Conservation (phyloP, 805 yeast genomes). For the Saturnispora halmiae region DNA sequence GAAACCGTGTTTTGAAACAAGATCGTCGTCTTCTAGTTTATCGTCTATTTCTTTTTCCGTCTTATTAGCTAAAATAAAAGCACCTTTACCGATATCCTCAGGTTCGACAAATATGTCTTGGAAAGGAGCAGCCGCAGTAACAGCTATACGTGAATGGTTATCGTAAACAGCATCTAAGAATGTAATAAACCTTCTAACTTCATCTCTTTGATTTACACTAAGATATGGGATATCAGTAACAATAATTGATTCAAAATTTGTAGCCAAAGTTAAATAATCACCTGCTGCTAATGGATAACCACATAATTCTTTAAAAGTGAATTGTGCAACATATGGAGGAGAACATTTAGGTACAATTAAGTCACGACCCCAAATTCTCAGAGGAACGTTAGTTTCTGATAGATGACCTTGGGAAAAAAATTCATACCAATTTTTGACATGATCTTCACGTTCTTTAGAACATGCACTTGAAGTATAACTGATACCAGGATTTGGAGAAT, state of each 20-base stretch:
- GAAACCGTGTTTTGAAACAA: conserved; percentile 70
- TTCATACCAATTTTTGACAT: conserved; percentile 67
- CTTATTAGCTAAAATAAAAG: conserved; percentile 31
- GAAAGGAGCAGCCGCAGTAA: conserved; percentile 81
- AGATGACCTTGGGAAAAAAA: conserved; percentile 62
- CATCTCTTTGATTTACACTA: conserved; percentile 68
- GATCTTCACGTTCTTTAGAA: conserved; percentile 43
- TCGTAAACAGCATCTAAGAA: conserved; percentile 95
- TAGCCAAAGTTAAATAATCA: conserved; percentile 80
- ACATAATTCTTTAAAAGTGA: conserved; percentile 78
- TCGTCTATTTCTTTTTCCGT: conserved; percentile 23
- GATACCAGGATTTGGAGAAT: conserved; percentile 58
- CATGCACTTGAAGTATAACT: conserved; percentile 44
- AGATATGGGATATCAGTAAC: conserved; percentile 88
- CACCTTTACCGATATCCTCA: conserved; percentile 43
- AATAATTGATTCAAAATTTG: conserved; percentile 66
- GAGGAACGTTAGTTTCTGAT: conserved; percentile 28
- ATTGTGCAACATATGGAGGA: conserved; percentile 79
- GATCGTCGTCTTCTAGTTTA: conserved; percentile 40
- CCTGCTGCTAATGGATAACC: conserved; percentile 88
- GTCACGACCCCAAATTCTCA: conserved; percentile 82
- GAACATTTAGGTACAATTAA: conserved; percentile 66
- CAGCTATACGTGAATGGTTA: conserved; percentile 77
- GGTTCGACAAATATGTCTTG: conserved; percentile 81
- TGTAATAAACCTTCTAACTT: conserved; percentile 85